Base-by-base conservation (phyloP, 2,329 filamentous ascomycete species). In the Neocucurbitaria cava region DNA sequence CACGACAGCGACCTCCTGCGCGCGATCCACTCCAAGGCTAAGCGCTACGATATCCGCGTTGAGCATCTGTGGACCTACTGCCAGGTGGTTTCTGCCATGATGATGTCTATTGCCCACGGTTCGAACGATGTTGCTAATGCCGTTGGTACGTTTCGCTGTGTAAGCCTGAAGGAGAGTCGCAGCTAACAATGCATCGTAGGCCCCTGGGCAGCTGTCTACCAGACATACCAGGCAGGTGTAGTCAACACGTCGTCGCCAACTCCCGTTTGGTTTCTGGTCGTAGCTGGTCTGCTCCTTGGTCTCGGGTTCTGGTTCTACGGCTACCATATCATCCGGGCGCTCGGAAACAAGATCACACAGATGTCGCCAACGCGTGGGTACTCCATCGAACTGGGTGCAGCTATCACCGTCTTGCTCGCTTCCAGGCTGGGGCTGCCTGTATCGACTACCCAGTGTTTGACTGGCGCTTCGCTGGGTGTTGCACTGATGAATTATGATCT, bases 71-170 rank as follows among this genome's bases (percentile, higher is more conserved):
- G 76, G 74, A 80, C 79, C 1, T 82, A 73, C 52, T 69, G 69
- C 46, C 72, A 74, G 49, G 68, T 74, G 24, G 54, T 77, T 33
- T 71, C 87, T 28, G 88, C 88, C 53, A 88, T 87, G 78, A 90
- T 88, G 54, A 88, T 88, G 28, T 89, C 87, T 1, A 90, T 91
- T 65, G 87, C 87, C 1, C 88, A 89, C 75, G 87, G 87, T 21
- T 85, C 86, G 61, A 89, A 89, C 70, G 87, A 89, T 56, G 83
- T 89, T 18, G 79, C 83, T 63, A 89, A 85, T 68, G 85, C 61
- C 3, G 64, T 68, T 8, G 66, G 63, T 8, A 9, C 5, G 24
- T 26, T 26, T 26, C 9, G 9, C 9, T 9, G 24, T 9, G 24
- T 9, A 26, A 26, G 24, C 9, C 9, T 26, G 24, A 26, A 26